Percentiles rank a stretch among this genome's conserved stretches.
phyloP scores from a whole-genome alignment of 2,329 filamentous ascomycete species.

The Raffaelea arxii region DNA sequence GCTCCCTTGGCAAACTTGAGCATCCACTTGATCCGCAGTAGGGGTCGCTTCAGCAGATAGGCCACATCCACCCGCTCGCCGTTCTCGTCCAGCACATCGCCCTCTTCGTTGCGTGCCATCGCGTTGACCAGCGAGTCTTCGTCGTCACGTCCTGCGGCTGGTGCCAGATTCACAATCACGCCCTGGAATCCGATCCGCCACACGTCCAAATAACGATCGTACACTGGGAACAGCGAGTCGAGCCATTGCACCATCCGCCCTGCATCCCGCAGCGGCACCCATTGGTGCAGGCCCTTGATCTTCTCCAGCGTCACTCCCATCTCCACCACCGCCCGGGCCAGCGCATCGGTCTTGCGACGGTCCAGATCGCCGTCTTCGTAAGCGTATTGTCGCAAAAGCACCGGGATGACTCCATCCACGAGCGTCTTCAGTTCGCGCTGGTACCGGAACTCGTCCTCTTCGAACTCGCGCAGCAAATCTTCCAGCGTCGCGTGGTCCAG shows the following conservation, averaged over 20 bases:
- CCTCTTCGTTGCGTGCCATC: conserved; percentile 51
- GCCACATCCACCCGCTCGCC: conserved; percentile 92
- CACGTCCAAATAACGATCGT: conserved; percentile 73
- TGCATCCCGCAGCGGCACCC: conserved; percentile 65
- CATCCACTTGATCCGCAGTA: conserved; percentile 82
- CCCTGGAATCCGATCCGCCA: conserved; percentile 95
- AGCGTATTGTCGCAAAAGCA: conserved; percentile 76
- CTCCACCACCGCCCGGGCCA: conserved; percentile 80
- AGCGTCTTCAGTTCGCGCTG: conserved; percentile 84
- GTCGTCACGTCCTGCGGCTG: conserved; percentile 47
- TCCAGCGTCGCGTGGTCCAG: conserved; percentile 58
- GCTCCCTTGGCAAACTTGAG: conserved; percentile 65
- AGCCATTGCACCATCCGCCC: conserved; percentile 73
- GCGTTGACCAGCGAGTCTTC: conserved; percentile 50
- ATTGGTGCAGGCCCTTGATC: conserved; percentile 68
- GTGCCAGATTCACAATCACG: conserved; percentile 84
- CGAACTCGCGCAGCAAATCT: conserved; percentile 71
- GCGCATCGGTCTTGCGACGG: conserved; percentile 43
- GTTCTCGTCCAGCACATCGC: conserved; percentile 59
- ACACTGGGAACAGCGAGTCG: conserved; percentile 65
- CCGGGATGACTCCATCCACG: conserved; percentile 90
- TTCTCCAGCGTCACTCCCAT: conserved; percentile 90
- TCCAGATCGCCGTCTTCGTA: conserved; percentile 51
- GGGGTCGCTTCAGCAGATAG: conserved; percentile 78
- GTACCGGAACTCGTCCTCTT: conserved; percentile 78